phyloP scores from a whole-genome alignment of 192 early-diverging fungal species.

The Podila epigama region DNA sequence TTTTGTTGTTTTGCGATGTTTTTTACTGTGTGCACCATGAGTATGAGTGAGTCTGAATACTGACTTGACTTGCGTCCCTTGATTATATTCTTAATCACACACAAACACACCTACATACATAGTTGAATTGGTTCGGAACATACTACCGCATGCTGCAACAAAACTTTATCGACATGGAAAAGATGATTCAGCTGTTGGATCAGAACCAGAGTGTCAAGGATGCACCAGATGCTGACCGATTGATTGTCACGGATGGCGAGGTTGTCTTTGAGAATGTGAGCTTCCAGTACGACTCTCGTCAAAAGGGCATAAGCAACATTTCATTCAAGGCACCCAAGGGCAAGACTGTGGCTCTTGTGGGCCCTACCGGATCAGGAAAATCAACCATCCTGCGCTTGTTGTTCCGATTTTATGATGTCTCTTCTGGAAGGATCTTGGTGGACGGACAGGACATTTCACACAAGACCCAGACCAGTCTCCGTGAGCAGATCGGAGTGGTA shows the following conservation, averaged over 20 bases:
- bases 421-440: slow-evolving; percentile 80
- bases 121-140: slow-evolving; percentile 89
- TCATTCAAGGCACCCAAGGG: slow-evolving; percentile 75
- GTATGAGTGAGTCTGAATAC: too few species aligned
- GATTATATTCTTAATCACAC: not conserved
- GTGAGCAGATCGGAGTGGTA: slow-evolving; percentile 89
- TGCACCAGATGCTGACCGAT: slow-evolving; percentile 61
- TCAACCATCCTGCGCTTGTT: slow-evolving; percentile 81
- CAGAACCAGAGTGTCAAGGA: slow-evolving; percentile 72
- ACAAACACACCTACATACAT: not conserved
- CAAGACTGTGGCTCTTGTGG: slow-evolving; percentile 80
- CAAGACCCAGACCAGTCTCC: slow-evolving; percentile 75
- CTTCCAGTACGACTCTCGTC: slow-evolving; percentile 77
- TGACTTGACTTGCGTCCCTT: not conserved
- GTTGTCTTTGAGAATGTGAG: slow-evolving; percentile 78
- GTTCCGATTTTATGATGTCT: slow-evolving; percentile 92
- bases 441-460: slow-evolving; percentile 83
- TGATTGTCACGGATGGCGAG: slow-evolving; percentile 65
- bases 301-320: slow-evolving; percentile 74
- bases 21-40: too few species aligned
- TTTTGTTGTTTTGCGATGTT: too few species aligned
- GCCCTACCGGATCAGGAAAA: slow-evolving; percentile 80
- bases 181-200: slow-evolving; percentile 89
- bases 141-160: slow-evolving; percentile 95
- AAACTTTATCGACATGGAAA: slow-evolving; percentile 97